phyloP scores from a whole-genome alignment of 2,329 filamentous ascomycete species.

The Diaporthe citri region DNA sequence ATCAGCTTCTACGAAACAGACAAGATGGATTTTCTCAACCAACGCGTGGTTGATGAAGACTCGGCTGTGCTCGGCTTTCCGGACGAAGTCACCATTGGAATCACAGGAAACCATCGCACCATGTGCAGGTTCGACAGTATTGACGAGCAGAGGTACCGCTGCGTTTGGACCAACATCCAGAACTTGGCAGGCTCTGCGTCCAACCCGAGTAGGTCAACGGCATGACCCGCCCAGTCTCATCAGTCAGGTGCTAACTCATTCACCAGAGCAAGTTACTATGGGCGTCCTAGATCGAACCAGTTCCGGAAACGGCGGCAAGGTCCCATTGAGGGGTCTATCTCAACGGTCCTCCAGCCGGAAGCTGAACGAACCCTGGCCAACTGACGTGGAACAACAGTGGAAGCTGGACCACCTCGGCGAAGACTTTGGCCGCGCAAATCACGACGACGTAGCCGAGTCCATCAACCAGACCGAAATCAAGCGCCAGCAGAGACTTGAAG shows the following conservation, averaged over 20 bases:
- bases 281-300: neutral
- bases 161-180: slow-evolving; percentile 26
- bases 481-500: neutral
- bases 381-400: neutral
- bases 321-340: neutral
- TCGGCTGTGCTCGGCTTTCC: slow-evolving; percentile 32
- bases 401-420: neutral
- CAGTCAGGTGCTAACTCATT: neutral
- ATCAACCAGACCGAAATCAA: slow-evolving; percentile 21
- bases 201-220: neutral
- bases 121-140: slow-evolving; percentile 40
- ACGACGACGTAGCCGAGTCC: slow-evolving; percentile 13
- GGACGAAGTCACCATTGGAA: slow-evolving; percentile 30
- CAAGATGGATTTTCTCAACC: slow-evolving; percentile 31
- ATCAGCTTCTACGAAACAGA: slow-evolving; percentile 35
- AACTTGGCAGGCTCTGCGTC: slow-evolving; percentile 31
- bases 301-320: neutral
- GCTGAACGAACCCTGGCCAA: neutral
- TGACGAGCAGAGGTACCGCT: slow-evolving; percentile 17
- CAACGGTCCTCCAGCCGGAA: neutral
- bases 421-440: neutral
- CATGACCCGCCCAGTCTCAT: neutral
- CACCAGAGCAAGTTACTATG: neutral
- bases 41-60: slow-evolving; percentile 38
- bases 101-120: slow-evolving; percentile 33